phyloP scores from a whole-genome alignment of 768 basidiomycete species.

The Lactarius pseudohatsudake region DNA sequence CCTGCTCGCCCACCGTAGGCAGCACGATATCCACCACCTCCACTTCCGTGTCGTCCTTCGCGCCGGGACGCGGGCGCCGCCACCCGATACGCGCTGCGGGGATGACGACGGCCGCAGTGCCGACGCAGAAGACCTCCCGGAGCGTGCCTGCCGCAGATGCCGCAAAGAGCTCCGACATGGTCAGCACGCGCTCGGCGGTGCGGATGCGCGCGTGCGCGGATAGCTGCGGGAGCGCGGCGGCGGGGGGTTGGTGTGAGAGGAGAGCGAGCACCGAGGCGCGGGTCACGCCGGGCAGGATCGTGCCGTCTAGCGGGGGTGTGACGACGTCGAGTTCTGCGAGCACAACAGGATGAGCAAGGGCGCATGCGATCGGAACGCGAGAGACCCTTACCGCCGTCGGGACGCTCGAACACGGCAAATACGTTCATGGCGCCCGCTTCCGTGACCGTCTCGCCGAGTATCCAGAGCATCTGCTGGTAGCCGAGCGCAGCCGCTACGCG shows the following conservation, averaged over 20 bases:
- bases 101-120: slow-evolving; percentile 79
- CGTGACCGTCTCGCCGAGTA: slow-evolving; percentile 40
- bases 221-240: slow-evolving; percentile 40
- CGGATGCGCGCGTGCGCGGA: slow-evolving; percentile 45
- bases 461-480: slow-evolving; percentile 53
- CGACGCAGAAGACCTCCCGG: slow-evolving; percentile 81
- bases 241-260: slow-evolving; percentile 56
- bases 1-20: slow-evolving; percentile 50
- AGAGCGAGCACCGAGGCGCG: slow-evolving; percentile 81
- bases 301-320: slow-evolving; percentile 87
- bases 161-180: slow-evolving; percentile 44
- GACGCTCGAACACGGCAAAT: slow-evolving; percentile 44
- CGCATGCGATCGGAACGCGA: not conserved
- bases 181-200: slow-evolving; percentile 46
- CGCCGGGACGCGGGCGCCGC: slow-evolving; percentile 39
- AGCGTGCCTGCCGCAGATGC: slow-evolving; percentile 57
- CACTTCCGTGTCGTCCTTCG: not conserved
- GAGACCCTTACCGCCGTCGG: slow-evolving; percentile 39
- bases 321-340: slow-evolving; percentile 67
- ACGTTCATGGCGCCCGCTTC: slow-evolving; percentile 53
- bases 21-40: slow-evolving; percentile 34
- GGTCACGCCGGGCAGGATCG: slow-evolving; percentile 91
- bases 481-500: slow-evolving; percentile 46
- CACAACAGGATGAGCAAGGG: not conserved
- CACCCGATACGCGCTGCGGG: slow-evolving; percentile 75